Conservation (phyloP, 225 moss, liverwort and hornwort species). For the Ulota crispa region DNA sequence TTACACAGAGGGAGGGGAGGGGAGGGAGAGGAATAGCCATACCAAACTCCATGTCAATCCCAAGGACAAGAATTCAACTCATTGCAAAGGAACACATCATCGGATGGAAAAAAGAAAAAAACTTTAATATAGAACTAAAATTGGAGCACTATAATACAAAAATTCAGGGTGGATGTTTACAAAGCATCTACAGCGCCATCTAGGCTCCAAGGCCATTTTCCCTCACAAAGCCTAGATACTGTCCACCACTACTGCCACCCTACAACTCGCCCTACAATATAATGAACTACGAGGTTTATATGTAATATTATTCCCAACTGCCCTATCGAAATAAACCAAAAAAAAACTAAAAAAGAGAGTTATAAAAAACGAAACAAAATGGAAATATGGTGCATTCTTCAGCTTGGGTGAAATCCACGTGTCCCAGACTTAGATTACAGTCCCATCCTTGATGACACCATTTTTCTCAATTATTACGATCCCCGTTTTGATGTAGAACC, state of each 20-base stretch:
- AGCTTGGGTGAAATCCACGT: no score
- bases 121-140: slow-evolving; percentile 3
- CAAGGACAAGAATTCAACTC: background rate
- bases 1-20: no score
- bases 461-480: slow-evolving; percentile 56
- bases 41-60: background rate
- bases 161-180: background rate
- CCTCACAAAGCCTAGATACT: background rate
- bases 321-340: background rate
- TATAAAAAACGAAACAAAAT: background rate
- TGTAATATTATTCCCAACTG: background rate
- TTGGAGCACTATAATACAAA: slow-evolving; percentile 27
- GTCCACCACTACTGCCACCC: background rate
- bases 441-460: slow-evolving; percentile 47
- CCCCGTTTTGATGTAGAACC: slow-evolving; percentile 62
- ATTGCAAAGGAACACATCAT: background rate
- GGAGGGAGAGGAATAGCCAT: no score
- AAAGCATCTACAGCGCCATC: background rate
- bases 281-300: background rate
- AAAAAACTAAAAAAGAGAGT: background rate
- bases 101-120: background rate
- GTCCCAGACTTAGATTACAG: slow-evolving; percentile 29
- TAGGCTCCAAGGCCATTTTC: slow-evolving; percentile 2
- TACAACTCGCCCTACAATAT: background rate
- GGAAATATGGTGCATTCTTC: background rate